Conservation (phyloP, 345 rosid species). For the Sonneratia caseolaris region DNA sequence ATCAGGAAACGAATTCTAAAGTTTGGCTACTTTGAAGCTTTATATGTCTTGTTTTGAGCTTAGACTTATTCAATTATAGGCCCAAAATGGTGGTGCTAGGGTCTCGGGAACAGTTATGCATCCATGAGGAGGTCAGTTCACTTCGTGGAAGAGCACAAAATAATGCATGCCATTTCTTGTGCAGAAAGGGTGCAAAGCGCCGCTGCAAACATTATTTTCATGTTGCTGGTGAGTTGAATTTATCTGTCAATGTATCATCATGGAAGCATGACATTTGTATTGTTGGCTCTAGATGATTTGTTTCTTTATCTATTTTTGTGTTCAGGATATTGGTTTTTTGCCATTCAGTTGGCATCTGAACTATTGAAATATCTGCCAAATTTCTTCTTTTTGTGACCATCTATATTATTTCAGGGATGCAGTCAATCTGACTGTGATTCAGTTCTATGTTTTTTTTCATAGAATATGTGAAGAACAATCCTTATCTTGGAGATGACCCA, state of each 20-base stretch:
- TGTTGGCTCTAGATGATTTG: background rate
- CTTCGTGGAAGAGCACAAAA: conserved; percentile 83
- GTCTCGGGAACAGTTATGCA: conserved; percentile 88
- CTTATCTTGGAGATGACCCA: conserved; percentile 78
- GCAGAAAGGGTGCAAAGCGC: conserved; percentile 51
- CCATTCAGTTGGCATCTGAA: background rate
- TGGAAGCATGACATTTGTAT: background rate
- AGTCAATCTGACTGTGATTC: background rate
- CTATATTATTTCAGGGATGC: background rate
- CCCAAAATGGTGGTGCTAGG: conserved; percentile 91
- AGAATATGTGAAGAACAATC: conserved; percentile 63
- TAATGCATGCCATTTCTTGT: conserved; percentile 62
- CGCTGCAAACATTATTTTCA: conserved; percentile 48
- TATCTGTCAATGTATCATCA: background rate
- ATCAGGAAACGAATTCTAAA: background rate
- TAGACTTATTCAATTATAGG: conserved; percentile 29
- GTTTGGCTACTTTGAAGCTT: background rate
- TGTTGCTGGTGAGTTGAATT: conserved; percentile 28
- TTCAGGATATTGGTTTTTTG: background rate
- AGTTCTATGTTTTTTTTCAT: conserved; percentile 17
- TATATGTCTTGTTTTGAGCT: background rate
- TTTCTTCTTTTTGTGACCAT: background rate
- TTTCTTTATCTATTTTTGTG: background rate
- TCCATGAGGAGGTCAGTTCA: conserved; percentile 71
- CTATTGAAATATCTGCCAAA: background rate